Percentiles rank a stretch among this genome's conserved stretches.
Evolutionary conservation across 2,329 filamentous ascomycete genomes (phyloP).

Genomic region (Botrytis cinerea): DNA sequence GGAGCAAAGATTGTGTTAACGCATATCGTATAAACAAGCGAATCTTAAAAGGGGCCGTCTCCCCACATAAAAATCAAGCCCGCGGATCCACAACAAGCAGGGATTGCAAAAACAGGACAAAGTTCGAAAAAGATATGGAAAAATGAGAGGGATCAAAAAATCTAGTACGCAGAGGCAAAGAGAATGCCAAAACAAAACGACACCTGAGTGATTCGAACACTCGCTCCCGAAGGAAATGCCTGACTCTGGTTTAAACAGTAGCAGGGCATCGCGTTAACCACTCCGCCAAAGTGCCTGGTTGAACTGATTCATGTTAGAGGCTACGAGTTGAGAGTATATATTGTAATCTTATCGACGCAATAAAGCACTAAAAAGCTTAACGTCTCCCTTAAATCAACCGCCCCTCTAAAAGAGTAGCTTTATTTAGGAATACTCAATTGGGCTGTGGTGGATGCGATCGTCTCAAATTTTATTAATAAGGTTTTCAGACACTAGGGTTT

Average conservation of each 20-base stretch:
- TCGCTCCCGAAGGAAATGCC: constrained; percentile 22
- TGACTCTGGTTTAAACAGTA: constrained; percentile 2
- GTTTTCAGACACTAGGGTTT: background rate
- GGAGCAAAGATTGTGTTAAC: background rate
- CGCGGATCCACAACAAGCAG: background rate
- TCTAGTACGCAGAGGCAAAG: accelerated
- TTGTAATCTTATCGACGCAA: accelerated
- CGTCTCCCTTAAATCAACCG: too few species aligned
- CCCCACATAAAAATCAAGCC: background rate
- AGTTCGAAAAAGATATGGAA: background rate
- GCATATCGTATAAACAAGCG: background rate
- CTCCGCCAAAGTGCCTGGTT: constrained; percentile 19
- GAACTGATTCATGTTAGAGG: accelerated
- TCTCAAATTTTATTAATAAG: background rate
- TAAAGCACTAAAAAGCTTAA: background rate
- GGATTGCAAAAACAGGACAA: background rate
- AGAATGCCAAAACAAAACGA: background rate
- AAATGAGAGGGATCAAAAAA: background rate
- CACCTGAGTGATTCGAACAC: constrained; percentile 23
- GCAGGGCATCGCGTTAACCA: constrained; percentile 23
- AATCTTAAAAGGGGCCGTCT: constrained; percentile 1
- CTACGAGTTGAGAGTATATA: accelerated
- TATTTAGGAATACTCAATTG: background rate
- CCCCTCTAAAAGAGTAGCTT: background rate
- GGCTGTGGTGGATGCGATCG: background rate